Conservation (phyloP, 148 eudicot species). For the Camellia granthamiana region DNA sequence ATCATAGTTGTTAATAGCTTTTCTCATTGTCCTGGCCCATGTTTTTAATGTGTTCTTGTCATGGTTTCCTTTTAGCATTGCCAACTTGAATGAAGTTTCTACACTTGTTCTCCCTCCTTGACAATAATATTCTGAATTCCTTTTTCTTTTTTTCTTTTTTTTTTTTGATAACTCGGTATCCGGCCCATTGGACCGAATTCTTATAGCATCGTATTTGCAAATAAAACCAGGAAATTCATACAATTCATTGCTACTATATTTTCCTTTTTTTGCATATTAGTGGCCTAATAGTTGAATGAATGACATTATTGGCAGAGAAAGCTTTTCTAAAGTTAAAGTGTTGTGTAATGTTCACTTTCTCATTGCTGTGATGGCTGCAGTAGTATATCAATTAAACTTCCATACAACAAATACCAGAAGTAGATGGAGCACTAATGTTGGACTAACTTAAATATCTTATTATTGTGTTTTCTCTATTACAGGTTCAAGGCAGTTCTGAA, state of each 20-base stretch:
- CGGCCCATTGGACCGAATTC: too few relatives aligned
- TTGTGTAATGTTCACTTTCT: background rate
- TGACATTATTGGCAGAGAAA: background rate
- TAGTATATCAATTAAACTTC: background rate
- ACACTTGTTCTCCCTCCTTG: background rate
- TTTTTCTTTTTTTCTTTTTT: too few relatives aligned
- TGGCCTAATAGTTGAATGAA: background rate
- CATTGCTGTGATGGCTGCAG: background rate
- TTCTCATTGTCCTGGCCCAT: background rate
- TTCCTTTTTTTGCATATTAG: background rate
- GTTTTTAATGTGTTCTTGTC: background rate
- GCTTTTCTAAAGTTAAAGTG: background rate
- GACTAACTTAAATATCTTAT: background rate
- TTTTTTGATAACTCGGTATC: too few relatives aligned
- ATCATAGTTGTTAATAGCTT: background rate
- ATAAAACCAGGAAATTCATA: background rate
- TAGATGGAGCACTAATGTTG: background rate
- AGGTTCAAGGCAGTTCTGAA: conserved; percentile 24
- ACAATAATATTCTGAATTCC: background rate
- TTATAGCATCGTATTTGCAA: background rate
- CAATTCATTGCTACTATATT: background rate
- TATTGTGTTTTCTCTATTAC: conserved; percentile 6
- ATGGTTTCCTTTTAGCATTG: conserved; percentile 4
- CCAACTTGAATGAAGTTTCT: background rate
- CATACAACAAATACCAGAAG: background rate